phyloP scores from a whole-genome alignment of 2,329 filamentous ascomycete genomes.

The Phialemoniopsis sp. region DNA sequence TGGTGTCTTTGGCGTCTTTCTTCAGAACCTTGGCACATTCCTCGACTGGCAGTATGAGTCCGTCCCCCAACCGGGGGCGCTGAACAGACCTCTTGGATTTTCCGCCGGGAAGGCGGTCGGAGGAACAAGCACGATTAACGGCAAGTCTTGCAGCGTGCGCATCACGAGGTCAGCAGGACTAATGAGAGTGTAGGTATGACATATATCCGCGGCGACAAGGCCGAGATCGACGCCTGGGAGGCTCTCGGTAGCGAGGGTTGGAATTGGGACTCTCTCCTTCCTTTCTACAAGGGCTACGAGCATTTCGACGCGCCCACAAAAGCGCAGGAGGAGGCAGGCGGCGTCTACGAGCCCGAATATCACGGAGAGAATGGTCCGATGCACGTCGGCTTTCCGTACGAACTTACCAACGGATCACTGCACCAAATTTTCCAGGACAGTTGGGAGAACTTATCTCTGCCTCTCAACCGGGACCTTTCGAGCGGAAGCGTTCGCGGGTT shows the following conservation, averaged over 20 bases:
- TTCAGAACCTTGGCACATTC: too few relatives aligned
- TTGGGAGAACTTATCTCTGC: slow-evolving; percentile 24
- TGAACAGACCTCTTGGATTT: slow-evolving; percentile 28
- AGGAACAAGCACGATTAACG: slow-evolving; percentile 20
- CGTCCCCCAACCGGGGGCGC: slow-evolving; percentile 28
- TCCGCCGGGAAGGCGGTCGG: slow-evolving; percentile 40
- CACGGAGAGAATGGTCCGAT: slow-evolving; percentile 31
- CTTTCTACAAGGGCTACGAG: slow-evolving; percentile 16
- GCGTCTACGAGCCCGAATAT: slow-evolving; percentile 21
- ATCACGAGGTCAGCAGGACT: too few relatives aligned
- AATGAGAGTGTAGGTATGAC: slow-evolving; percentile 15
- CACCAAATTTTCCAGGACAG: slow-evolving; percentile 19
- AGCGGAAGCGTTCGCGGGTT: slow-evolving; percentile 32
- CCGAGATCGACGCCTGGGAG: slow-evolving; percentile 27
- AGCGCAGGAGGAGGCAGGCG: slow-evolving; percentile 19
- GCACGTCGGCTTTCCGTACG: slow-evolving; percentile 28
- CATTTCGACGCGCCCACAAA: slow-evolving; percentile 10
- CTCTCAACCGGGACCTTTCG: slow-evolving; percentile 30
- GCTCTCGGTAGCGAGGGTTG: slow-evolving; percentile 22
- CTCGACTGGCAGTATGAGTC: slow-evolving; percentile 35
- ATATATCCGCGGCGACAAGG: slow-evolving; percentile 21
- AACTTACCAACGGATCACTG: slow-evolving; percentile 25
- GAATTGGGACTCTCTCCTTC: slow-evolving; percentile 16
- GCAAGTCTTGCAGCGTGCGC: too few relatives aligned
- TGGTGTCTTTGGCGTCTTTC: too few relatives aligned